phyloP scores from a whole-genome alignment of 169 alveolate species.

The Eimeria zaria region DNA sequence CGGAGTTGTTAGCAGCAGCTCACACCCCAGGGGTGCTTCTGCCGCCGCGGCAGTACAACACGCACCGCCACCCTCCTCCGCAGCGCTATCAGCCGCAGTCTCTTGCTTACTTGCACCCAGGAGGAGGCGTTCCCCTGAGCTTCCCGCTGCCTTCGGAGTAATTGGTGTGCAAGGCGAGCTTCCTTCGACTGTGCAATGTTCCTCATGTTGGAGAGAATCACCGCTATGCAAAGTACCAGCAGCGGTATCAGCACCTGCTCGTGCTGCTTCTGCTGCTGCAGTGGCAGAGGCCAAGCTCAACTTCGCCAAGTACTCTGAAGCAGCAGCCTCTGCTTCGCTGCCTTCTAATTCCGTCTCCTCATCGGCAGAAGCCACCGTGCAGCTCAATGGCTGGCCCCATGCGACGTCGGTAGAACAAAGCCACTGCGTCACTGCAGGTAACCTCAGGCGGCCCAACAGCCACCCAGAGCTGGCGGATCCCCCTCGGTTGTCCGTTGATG shows the following conservation, averaged over 20 bases:
- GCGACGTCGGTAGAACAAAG: neutral
- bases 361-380: slow-evolving; percentile 25
- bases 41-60: neutral
- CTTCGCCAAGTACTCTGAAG: neutral
- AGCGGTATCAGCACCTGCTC: neutral
- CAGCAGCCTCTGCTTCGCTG: slow-evolving; percentile 52
- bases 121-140: neutral
- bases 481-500: neutral
- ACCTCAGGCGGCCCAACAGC: slow-evolving; percentile 2
- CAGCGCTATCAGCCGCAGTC: neutral
- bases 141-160: neutral
- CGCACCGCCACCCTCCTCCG: neutral
- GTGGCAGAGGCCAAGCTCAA: neutral
- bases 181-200: neutral
- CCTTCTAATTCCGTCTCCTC: slow-evolving; percentile 42
- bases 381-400: slow-evolving; percentile 4
- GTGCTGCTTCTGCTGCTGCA: neutral
- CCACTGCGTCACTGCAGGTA: slow-evolving; percentile 27
- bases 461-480: neutral
- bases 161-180: neutral
- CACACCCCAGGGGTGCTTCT: neutral
- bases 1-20: neutral
- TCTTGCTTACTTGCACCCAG: neutral
- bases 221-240: neutral
- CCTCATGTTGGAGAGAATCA: neutral